A percentile compares a stretch with the other conserved stretches of the same genome.
These are phyloP conservation scores for Tritrichomonas foetus DNA, from an alignment of 208 protist genomes.

Conservation along the genomic window DNA sequence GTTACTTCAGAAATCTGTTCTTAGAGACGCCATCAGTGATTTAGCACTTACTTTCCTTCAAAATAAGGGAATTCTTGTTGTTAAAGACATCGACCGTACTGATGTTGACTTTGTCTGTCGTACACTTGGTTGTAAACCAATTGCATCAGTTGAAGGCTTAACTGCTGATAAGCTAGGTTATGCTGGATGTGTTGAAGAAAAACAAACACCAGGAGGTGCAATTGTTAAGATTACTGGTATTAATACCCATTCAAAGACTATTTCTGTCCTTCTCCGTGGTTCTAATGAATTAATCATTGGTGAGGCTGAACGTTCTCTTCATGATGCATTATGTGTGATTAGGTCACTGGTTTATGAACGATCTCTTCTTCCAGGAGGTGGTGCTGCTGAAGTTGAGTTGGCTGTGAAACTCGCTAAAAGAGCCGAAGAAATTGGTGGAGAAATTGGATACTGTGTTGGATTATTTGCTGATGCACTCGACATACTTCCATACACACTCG, in stretches of 20 bases:
- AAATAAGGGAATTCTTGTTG: constrained; percentile 97
- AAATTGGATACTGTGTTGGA: constrained; percentile 78
- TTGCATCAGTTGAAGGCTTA: constrained; percentile 88
- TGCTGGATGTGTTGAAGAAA: constrained; percentile 83
- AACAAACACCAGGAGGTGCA: constrained; percentile 54
- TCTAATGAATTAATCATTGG: constrained; percentile 87
- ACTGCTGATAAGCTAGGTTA: constrained; percentile 88
- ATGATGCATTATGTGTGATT: constrained; percentile 98
- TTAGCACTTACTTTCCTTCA: constrained; percentile 93
- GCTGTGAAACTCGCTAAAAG: constrained; percentile 71
- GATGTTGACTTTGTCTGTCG: constrained; percentile 98
- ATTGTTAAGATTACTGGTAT: constrained; percentile 80
- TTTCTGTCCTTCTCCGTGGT: constrained; percentile 84
- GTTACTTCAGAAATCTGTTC: constrained; percentile 98
- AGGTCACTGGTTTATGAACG: constrained; percentile 88
- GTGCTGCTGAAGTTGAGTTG: constrained; percentile 89
- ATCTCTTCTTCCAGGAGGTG: constrained; percentile 84
- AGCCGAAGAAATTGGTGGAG: constrained; percentile 71
- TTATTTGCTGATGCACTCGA: constrained; percentile 80
- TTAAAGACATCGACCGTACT: constrained; percentile 95
- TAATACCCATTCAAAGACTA: constrained; percentile 74
- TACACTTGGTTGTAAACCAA: constrained; percentile 86
- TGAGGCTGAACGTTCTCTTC: constrained; percentile 93
- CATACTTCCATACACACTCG: constrained; percentile 94
- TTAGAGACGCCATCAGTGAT: constrained; percentile 93